phyloP scores from a whole-genome alignment of 2,329 filamentous ascomycete genomes.

The Exutisphaerella laricina region DNA sequence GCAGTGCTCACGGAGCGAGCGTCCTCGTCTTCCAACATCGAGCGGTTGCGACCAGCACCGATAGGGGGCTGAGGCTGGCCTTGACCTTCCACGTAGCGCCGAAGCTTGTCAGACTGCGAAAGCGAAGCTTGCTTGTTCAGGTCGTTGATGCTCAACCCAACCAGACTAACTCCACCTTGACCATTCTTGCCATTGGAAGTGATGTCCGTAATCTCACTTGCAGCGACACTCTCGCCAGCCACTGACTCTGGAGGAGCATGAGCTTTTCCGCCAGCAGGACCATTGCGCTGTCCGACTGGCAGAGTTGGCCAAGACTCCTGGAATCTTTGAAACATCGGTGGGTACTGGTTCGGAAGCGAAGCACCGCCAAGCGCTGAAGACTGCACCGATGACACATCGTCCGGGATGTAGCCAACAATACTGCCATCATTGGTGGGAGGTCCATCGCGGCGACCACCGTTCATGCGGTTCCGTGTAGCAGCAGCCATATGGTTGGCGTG shows the following conservation, averaged over 20 bases:
- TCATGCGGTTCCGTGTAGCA: conserved; percentile 40
- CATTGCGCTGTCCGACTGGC: conserved; percentile 58
- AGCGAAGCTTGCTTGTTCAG: conserved; percentile 65
- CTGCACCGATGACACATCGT: conserved; percentile 94
- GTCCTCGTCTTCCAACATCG: conserved; percentile 66
- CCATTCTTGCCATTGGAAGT: conserved; percentile 56
- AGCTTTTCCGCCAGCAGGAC: conserved; percentile 44
- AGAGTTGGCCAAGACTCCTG: conserved; percentile 85
- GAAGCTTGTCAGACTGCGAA: conserved; percentile 83
- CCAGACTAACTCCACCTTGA: conserved; percentile 82
- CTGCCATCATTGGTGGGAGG: conserved; percentile 66
- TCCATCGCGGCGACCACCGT: conserved; percentile 48
- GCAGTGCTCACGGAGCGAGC: conserved; percentile 94
- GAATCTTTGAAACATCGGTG: conserved; percentile 93
- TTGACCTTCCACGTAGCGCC: conserved; percentile 76
- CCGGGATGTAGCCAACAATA: conserved; percentile 90
- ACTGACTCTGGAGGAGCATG: conserved; percentile 52
- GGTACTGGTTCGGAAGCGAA: conserved; percentile 64
- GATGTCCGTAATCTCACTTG: conserved; percentile 81
- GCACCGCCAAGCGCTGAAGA: conserved; percentile 85
- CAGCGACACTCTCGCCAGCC: conserved; percentile 86
- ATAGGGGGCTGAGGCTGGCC: conserved; percentile 51
- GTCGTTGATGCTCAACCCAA: conserved; percentile 70
- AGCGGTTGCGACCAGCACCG: conserved; percentile 53
- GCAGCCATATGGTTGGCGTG: conserved; percentile 57